phyloP scores from a whole-genome alignment of 2,329 filamentous ascomycete species.

The Monilinia polystroma region DNA sequence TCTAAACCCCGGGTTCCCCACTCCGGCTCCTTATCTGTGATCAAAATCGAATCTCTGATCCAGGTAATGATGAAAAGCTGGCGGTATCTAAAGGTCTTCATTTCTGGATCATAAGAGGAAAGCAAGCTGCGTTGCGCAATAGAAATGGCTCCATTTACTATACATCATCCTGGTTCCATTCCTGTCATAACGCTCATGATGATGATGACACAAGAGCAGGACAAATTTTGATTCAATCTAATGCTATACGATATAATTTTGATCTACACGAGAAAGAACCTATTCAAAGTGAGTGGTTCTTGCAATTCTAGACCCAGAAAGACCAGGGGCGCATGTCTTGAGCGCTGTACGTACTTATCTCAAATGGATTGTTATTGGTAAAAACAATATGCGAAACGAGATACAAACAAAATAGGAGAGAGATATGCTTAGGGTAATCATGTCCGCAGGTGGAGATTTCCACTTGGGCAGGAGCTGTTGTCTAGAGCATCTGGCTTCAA shows the following conservation, averaged over 20 bases:
- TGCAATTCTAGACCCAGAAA: too few relatives aligned
- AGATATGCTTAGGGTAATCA: background rate
- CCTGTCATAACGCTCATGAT: background rate
- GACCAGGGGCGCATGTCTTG: background rate
- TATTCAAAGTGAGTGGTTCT: background rate
- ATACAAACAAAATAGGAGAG: background rate
- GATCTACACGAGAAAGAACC: background rate
- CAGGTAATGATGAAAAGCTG: background rate
- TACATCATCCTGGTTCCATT: background rate
- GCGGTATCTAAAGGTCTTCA: background rate
- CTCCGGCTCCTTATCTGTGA: constrained; percentile 6
- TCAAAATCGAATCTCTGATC: background rate
- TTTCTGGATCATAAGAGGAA: background rate
- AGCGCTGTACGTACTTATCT: background rate
- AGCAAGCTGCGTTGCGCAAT: background rate
- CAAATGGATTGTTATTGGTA: background rate
- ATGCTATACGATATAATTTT: background rate
- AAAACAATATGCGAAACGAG: background rate
- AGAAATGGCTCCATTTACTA: background rate
- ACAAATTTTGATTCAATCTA: background rate
- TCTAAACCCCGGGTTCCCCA: constrained; percentile 29
- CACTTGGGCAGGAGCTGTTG: background rate
- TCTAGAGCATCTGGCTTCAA: background rate
- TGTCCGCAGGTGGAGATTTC: background rate
- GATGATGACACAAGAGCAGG: background rate